Evolutionary conservation across 129 eudicot species (phyloP), one percentile per base, ranked within the genome.

Genomic region (Centella asiatica): DNA sequence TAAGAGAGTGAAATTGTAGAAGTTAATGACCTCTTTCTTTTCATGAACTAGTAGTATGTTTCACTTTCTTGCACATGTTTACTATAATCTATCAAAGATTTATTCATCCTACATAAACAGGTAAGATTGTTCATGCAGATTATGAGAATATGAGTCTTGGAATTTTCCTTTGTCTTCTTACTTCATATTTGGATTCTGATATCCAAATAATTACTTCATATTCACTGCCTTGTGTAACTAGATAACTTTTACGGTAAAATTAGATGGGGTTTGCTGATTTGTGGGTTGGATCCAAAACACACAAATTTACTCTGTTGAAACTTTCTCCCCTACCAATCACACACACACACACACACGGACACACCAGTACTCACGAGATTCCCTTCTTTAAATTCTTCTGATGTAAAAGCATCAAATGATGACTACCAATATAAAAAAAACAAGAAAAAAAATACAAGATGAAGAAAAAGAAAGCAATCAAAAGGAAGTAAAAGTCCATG

Each of bases 301-400:
- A 20, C 20, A 56, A 40, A 47, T 22, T 19, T 15, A 20, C 24
- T 10, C 17, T 62, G 56, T 26, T 57, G 33, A 11, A 11, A 26
- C 52, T 39, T 52, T 57, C 52, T 58, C 62, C 52, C 57, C 60
- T 23, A 6, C 13, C n/a, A 42, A 42, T 12, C 20, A 26, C 37
- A 28, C 37, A 54, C 6, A 10, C 37, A 17, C 18, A 12, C 32
- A 54, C 10, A 22, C 11, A 10, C 5, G 19, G 19, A 5, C 29
- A 32, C 25, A 66, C 6, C 19, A 20, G 58, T 14, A 55, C 64
- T 57, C 29, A 26, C 33, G 62, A 29, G 71, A 58, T 31, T 71
- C 73, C 74, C 69, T 44, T 53, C 70, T 49, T 64, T 65, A 62
- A 71, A 69, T 80, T 72, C 76, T 74, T 73, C 81, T 60, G 53